phyloP scores from a whole-genome alignment of 164 flowering plant genomes.

The Amborella trichopoda region DNA sequence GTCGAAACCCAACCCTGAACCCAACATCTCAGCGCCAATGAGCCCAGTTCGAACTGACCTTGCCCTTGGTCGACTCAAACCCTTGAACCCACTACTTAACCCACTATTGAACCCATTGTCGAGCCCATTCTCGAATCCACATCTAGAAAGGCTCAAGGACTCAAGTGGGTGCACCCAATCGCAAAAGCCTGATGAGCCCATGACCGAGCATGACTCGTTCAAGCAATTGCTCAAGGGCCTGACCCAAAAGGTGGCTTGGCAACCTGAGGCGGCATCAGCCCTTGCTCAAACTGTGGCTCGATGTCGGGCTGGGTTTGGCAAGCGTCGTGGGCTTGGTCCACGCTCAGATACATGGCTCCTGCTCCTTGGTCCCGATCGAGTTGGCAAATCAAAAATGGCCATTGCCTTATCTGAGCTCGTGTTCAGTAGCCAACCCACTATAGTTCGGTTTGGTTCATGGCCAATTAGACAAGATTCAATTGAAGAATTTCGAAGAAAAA shows the following conservation, averaged over 20 bases:
- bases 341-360: constrained; percentile 74
- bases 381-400: constrained; percentile 88
- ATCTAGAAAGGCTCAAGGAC: constrained; percentile 34
- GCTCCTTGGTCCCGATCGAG: constrained; percentile 75
- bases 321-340: constrained; percentile 33
- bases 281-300: constrained; percentile 56
- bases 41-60: constrained; percentile 86
- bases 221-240: constrained; percentile 77
- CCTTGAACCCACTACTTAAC: too few relatives aligned
- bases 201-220: constrained; percentile 53
- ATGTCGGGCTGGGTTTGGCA: constrained; percentile 53
- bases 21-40: constrained; percentile 21
- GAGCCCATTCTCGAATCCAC: constrained; percentile 15
- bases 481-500: constrained; percentile 65
- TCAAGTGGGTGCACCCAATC: constrained; percentile 44
- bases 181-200: not conserved
- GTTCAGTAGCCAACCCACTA: constrained; percentile 33
- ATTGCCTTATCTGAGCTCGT: constrained; percentile 59
- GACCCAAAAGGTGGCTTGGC: constrained; percentile 78
- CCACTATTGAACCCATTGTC: constrained; percentile 4
- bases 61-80: constrained; percentile 50
- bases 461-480: constrained; percentile 5
- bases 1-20: constrained; percentile 21
- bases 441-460: constrained; percentile 48
- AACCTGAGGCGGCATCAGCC: constrained; percentile 70